Base-by-base conservation (phyloP, 805 yeast species). In the Kodamaea fukazawae region DNA sequence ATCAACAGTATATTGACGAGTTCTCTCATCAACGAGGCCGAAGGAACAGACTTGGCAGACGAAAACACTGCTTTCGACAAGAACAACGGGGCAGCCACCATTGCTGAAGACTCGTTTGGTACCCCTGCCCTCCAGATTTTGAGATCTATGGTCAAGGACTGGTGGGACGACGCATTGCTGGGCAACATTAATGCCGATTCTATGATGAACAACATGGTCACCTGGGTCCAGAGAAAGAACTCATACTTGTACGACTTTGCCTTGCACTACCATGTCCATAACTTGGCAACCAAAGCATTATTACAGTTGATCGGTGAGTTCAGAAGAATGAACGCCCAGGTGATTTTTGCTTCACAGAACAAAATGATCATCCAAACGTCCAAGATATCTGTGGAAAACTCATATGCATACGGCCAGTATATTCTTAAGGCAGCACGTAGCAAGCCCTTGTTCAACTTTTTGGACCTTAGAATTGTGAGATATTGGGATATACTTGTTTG, bases 401-500 rank as follows among this genome's bases (percentile, higher is more conserved):
- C 96, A 1, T 86, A 86, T 57, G 95, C 97, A 0, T 90, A 85
- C 58, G 89, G 96, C 12, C 89, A 87, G 49, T 88, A 88, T 55
- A 70, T 87, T 31, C 73, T 86, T 18, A 83, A 84, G 48, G 80
- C 95, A 1, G 79, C 87, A 2, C 71, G 96, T 52, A 71, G 88
- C 0, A 85, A 81, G 50, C 91, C 95, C 0, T 61, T 89, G 48
- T 93, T 93, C 65, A 79, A 83, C 49, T 89, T 80, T 57, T 65
- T 93, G 49, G 97, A 90, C 49, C 62, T 93, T 47, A 64, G 67
- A 14, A 82, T 91, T 30, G 73, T 70, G 9, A 80, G 79, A 52
- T 89, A 86, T 55, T 93, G 99, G 99, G 97, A 93, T 58, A 54
- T 83, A n/a, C 65, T 93, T 47, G 65, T 93, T 2, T 95, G 97